Percentiles rank a stretch among this genome's conserved stretches.
Conservation (phyloP, 768 basidiomycete species). For the Collybia sordida region DNA sequence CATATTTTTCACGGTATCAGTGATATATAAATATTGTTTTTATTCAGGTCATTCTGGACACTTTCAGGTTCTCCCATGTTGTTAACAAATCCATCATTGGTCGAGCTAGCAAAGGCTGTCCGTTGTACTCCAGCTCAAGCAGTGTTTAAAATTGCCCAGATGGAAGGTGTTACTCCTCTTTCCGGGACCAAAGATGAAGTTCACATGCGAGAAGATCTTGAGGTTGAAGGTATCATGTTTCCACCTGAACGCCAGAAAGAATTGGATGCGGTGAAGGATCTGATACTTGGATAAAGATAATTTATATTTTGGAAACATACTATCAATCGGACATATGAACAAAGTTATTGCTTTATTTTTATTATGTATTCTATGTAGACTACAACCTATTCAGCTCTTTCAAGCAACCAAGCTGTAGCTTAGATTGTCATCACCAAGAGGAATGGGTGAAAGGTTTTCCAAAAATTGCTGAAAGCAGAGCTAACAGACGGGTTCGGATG, state of each 20-base stretch:
- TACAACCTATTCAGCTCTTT: too few relatives aligned
- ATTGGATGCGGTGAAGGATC: constrained; percentile 13
- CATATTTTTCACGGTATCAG: neutral
- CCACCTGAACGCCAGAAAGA: constrained; percentile 6
- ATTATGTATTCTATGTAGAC: too few relatives aligned
- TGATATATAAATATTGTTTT: neutral
- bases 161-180: constrained; percentile 66
- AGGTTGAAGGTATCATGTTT: constrained; percentile 27
- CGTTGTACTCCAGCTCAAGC: constrained; percentile 63
- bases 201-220: constrained; percentile 70
- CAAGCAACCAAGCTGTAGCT: too few relatives aligned
- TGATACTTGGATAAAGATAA: constrained; percentile 13
- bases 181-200: constrained; percentile 69
- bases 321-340: too few relatives aligned
- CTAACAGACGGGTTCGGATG: constrained; percentile 92
- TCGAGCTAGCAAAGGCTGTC: constrained; percentile 42
- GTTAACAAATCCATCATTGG: constrained; percentile 46
- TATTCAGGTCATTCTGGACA: constrained; percentile 86
- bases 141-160: constrained; percentile 68
- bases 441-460: too few relatives aligned
- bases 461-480: constrained; percentile 46
- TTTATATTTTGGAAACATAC: too few relatives aligned
- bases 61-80: constrained; percentile 73
- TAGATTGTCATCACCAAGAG: too few relatives aligned
- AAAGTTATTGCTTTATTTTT: too few relatives aligned